A percentile compares a stretch with the other conserved stretches of the same genome.
Conservation (phyloP, 108 stramenopile species). For the Cylindrotheca fusiformis region DNA sequence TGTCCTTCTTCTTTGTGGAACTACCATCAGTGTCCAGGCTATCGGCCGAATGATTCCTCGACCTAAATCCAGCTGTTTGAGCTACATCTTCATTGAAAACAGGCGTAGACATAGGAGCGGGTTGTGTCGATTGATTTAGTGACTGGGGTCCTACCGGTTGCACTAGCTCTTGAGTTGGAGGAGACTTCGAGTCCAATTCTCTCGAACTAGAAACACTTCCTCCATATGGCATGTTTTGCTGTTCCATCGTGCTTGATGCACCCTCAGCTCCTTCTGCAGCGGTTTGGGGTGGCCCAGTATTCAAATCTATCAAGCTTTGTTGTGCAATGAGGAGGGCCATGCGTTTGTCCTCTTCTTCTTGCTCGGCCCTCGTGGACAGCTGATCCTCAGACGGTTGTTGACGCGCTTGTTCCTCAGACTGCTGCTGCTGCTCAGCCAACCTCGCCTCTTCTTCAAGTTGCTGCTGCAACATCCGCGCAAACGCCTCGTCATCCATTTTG, state of each 20-base stretch:
- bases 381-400: background rate
- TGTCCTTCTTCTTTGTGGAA: conserved; percentile 5
- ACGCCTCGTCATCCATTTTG: conserved; percentile 20
- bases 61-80: background rate
- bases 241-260: too few species aligned
- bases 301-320: too few species aligned
- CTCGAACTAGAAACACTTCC: conserved; percentile 10
- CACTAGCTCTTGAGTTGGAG: background rate
- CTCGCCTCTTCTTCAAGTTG: conserved; percentile 25
- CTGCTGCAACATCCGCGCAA: conserved; percentile 30
- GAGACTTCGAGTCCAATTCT: background rate
- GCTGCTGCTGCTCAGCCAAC: background rate
- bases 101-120: too few species aligned
- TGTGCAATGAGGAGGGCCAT: conserved; percentile 12
- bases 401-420: background rate
- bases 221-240: too few species aligned
- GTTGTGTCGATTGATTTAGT: background rate
- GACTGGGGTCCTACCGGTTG: background rate
- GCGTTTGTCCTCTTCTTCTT: conserved; percentile 26
- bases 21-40: background rate
- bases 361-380: background rate
- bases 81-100: too few species aligned
- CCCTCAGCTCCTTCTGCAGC: too few species aligned
- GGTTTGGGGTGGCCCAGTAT: too few species aligned
- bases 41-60: background rate